Base-by-base conservation (phyloP, 169 alveolate genomes). In the Besnoitia besnoiti region DNA sequence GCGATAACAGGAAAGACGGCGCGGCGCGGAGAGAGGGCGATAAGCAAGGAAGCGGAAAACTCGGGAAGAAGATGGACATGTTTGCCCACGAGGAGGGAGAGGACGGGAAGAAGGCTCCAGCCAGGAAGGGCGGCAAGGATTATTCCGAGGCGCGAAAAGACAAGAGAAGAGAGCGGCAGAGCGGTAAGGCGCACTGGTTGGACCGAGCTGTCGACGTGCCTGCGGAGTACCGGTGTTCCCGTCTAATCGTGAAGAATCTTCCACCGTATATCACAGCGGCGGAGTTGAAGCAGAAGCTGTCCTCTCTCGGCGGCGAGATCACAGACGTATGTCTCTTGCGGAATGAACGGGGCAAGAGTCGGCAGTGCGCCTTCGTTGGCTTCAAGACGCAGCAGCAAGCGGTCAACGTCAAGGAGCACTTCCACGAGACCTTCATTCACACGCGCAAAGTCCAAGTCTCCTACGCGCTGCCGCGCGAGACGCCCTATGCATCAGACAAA, bases 291-390 rank as follows among this genome's bases (percentile, higher is more conserved):
- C 92, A 91, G 88, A 89, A 91, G 59, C 95, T 97, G 61, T 55
- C 92, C 24, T 39, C 89, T 47, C 85, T 50, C 27, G 55, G 62
- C 10, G 59, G 62, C 3, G 59, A 46, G 30, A 33, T 62, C 16
- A 87, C 91, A 33, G 91, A 87, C 90, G 55, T 46, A 8, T 46
- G 91, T 35, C 33, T 87, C 42, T 59, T 87, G 47, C 55, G 37
- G 40, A 73, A 59, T n/a, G 51, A 59, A 35, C 47, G 39, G 44
- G 93, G 93, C 50, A 62, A 49, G 73, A 93, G 97, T 75, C 90
- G 98, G 59, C 62, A 89, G 84, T 96, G 95, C 92, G 98, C 96
- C 27, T 96, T 96, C 91, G 95, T 96, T 27, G 98, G 98, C 39
- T 95, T 95, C 89, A 92, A 90, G 33, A 92, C 94, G 30, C 95